Percentiles rank a stretch among this genome's conserved stretches.
phyloP scores from a whole-genome alignment of 805 yeast species.

The Monosporozyma solicola region DNA sequence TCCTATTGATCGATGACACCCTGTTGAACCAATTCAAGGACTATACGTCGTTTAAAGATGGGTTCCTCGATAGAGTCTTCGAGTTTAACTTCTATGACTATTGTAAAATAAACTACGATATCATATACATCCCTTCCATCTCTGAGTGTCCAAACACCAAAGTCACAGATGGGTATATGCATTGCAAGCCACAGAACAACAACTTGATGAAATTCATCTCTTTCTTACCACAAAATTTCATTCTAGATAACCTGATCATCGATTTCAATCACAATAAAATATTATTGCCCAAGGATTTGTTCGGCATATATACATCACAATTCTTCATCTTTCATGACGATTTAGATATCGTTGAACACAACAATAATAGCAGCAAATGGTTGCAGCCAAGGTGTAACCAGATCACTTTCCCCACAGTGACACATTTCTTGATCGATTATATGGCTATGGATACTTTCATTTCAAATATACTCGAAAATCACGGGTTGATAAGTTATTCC shows the following conservation, averaged over 20 bases:
- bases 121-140: background rate
- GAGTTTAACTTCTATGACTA: background rate
- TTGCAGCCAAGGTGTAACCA: slow-evolving; percentile 9
- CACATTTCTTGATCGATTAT: slow-evolving; percentile 11
- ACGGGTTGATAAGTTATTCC: background rate
- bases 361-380: background rate
- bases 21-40: background rate
- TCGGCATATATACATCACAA: slow-evolving; percentile 11
- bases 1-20: background rate
- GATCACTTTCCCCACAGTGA: slow-evolving; percentile 11
- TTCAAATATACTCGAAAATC: slow-evolving; percentile 7
- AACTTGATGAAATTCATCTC: background rate
- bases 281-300: slow-evolving; percentile 5
- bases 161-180: background rate
- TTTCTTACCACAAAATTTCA: background rate
- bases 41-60: background rate
- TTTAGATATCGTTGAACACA: background rate
- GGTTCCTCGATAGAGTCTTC: background rate
- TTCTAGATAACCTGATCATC: slow-evolving; percentile 6
- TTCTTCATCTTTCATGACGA: slow-evolving; percentile 4
- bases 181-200: background rate
- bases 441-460: slow-evolving; percentile 17
- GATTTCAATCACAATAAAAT: slow-evolving; percentile 3
- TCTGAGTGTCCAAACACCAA: background rate
- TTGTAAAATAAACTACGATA: background rate